Conservation (phyloP, 192 early-diverging fungal genomes). For the Dissophora ornata region DNA sequence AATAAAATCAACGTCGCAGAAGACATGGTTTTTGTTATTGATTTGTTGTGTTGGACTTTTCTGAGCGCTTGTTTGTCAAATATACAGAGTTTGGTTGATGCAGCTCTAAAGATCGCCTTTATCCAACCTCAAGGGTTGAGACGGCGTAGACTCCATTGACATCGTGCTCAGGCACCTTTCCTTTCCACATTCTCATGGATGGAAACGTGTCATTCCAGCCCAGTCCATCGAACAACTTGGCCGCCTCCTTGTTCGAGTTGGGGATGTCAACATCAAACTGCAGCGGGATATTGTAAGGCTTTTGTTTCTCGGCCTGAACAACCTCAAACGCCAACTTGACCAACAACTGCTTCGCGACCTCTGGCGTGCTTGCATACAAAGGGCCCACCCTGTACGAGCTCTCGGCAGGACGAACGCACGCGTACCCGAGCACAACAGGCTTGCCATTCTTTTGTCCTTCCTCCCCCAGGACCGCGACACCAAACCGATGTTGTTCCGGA, state of each 20-base stretch:
- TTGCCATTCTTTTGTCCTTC: constrained; percentile 5
- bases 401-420: constrained; percentile 43
- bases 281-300: constrained; percentile 4
- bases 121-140: constrained; percentile 40
- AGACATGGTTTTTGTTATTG: no score
- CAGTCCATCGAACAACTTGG: constrained; percentile 26
- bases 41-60: no score
- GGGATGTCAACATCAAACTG: constrained; percentile 30
- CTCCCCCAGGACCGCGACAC: constrained; percentile 13
- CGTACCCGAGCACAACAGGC: constrained; percentile 30
- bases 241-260: constrained; percentile 13
- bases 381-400: constrained; percentile 51
- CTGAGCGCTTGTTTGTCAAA: no score
- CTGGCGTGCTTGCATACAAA: constrained; percentile 28
- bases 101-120: background rate
- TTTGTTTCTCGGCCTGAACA: constrained; percentile 3
- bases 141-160: constrained; percentile 38
- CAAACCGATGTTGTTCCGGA: constrained; percentile 20
- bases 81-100: no score
- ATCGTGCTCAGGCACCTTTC: constrained; percentile 46
- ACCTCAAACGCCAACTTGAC: constrained; percentile 38
- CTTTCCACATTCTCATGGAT: constrained; percentile 53
- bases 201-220: constrained; percentile 44
- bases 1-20: no score
- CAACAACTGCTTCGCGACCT: constrained; percentile 40